Base-by-base conservation (phyloP, 805 yeast species). In the Danielia reshetovae region DNA sequence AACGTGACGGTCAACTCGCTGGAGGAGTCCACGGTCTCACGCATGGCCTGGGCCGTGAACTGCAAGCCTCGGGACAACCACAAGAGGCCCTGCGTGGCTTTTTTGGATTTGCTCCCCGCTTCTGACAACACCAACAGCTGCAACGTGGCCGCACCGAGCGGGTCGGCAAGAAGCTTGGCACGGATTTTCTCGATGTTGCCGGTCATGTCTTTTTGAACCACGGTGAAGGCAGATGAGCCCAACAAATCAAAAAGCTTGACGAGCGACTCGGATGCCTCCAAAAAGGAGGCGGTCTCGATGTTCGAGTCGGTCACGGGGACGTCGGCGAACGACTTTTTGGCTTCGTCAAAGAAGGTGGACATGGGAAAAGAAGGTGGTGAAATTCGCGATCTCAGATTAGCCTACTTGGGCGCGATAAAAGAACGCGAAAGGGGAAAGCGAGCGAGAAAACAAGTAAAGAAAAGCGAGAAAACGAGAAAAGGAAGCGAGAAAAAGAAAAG, bases 41-140 rank as follows among this genome's bases (percentile, higher is more conserved):
- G 72, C 81, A 87, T 79, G 24, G 95, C 93, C 46, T 72, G 80
- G 13, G 94, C 89, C n/a, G 96, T 87, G 70, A 87, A 88, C 57
- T 84, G 81, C 50, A 87, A 74, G 14, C 96, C 96, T 54, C 90
- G 70, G 29, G 80, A 72, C 48, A 87, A 74, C 96, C 96, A 87
- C 50, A 87, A 65, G 46, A 87, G 73, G 25, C 94, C 96, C 62
- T 88, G 96, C 9, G 96, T 87, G 26, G 96, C 95, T 41, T 80
- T 79, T 59, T 81, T 84, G 51, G 71, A 69, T 60, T 76, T 77
- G 46, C 77, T 77, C 24, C 70, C 72, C 27, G 76, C 79, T 67
- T 87, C 96, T 36, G 79, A 67, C 42, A 83, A 62, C 22, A 88
- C 81, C 56, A 87, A 68, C 42, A 75, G 87, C 65, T 88, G 95